phyloP scores from a whole-genome alignment of 768 basidiomycete genomes.

The Lactarius hatsudake region DNA sequence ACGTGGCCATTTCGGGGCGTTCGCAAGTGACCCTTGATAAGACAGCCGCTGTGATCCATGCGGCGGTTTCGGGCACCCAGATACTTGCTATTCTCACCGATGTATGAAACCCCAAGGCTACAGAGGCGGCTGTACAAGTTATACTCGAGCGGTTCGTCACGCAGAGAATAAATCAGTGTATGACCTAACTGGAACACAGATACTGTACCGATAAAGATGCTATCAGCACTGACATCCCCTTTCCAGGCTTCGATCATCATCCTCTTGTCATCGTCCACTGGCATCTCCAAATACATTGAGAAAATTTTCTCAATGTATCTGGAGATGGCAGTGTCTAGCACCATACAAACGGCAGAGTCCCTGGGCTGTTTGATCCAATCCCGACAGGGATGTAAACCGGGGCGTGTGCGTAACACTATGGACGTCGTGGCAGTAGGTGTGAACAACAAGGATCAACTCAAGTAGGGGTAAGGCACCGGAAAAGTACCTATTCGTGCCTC shows the following conservation, averaged over 20 bases:
- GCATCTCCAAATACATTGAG: no score
- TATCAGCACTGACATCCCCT: no score
- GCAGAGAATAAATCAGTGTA: no score
- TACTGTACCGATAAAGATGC: no score
- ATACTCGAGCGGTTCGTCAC: no score
- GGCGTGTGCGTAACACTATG: background rate
- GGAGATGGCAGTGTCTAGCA: background rate
- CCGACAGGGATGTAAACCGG: background rate
- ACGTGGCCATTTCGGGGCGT: slow-evolving; percentile 18
- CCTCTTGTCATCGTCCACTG: no score
- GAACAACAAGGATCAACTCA: background rate
- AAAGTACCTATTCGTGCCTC: no score
- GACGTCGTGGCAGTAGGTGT: background rate
- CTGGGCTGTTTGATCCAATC: background rate
- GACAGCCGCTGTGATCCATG: slow-evolving; percentile 15
- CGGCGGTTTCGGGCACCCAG: background rate
- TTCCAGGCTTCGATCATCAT: no score
- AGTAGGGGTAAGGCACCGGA: background rate
- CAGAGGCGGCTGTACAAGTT: no score
- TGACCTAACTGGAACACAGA: no score
- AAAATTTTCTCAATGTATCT: no score
- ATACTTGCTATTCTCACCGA: background rate
- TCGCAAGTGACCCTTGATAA: slow-evolving; percentile 14
- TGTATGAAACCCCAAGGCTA: no score
- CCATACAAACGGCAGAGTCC: background rate